phyloP scores from a whole-genome alignment of 208 protist genomes.

The Naegleria lovaniensis region DNA sequence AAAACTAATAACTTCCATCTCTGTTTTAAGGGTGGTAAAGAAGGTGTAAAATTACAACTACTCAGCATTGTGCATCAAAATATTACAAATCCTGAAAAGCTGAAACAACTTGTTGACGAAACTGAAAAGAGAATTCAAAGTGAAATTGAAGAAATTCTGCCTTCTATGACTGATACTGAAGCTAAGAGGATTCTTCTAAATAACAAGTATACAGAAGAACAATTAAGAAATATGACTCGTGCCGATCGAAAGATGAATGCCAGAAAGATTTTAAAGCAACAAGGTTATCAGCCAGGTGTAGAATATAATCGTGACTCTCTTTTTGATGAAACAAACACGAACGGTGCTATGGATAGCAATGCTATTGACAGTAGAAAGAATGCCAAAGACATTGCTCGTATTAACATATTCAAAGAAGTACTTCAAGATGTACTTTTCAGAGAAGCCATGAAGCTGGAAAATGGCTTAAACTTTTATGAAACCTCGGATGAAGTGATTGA shows the following conservation, averaged over 20 bases:
- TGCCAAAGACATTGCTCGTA: conserved; percentile 25
- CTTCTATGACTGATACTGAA: not conserved
- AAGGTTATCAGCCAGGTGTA: conserved; percentile 14
- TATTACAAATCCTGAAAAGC: not conserved
- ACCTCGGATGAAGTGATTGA: not conserved
- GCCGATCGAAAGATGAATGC: not conserved
- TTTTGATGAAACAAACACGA: not conserved
- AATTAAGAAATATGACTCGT: not conserved
- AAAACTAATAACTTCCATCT: conserved; percentile 22
- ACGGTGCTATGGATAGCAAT: not conserved
- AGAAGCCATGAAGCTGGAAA: conserved; percentile 16
- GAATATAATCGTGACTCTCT: not conserved
- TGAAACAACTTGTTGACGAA: not conserved
- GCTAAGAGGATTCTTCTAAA: not conserved
- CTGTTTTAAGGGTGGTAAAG: not conserved
- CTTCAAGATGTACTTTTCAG: not conserved
- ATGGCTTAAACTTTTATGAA: not conserved
- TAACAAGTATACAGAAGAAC: not conserved
- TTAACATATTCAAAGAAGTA: not conserved
- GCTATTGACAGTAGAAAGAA: not conserved
- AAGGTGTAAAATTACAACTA: not conserved
- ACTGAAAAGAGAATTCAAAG: not conserved
- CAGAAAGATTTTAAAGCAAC: not conserved
- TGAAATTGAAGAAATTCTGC: not conserved
- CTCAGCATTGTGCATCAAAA: conserved; percentile 12